Conservation (phyloP, 2,329 filamentous ascomycete genomes). For the Colletotrichum cereale region DNA sequence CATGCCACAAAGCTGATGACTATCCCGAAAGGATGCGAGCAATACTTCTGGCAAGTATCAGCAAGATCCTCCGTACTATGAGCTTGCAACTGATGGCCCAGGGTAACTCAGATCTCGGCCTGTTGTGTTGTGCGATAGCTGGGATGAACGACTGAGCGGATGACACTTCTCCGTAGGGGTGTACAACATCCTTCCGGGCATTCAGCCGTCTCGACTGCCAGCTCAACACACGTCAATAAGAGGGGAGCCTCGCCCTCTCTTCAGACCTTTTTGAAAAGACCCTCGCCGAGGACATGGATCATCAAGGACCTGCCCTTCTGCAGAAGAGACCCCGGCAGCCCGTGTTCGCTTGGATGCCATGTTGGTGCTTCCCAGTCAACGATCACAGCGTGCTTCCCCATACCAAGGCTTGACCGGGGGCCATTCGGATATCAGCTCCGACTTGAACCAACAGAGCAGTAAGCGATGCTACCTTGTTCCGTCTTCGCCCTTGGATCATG, state of each 20-base stretch:
- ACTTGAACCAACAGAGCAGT: neutral
- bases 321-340: neutral
- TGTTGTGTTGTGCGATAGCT: neutral
- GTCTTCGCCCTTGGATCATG: neutral
- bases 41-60: neutral
- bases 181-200: neutral
- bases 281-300: neutral
- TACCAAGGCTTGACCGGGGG: neutral
- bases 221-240: neutral
- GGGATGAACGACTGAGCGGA: no score
- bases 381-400: conserved; percentile 27
- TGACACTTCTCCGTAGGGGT: neutral
- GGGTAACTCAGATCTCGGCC: neutral
- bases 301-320: neutral
- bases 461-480: neutral
- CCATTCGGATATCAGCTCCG: neutral
- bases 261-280: neutral
- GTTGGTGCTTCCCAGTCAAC: conserved; percentile 1
- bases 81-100: no score
- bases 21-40: neutral
- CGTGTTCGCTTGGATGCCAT: neutral
- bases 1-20: neutral
- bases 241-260: neutral
- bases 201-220: neutral
- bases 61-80: neutral